Percentiles rank a stretch among this genome's conserved stretches.
Conservation (phyloP, 1,139 yeast species). For the Suhomyces taliae region DNA sequence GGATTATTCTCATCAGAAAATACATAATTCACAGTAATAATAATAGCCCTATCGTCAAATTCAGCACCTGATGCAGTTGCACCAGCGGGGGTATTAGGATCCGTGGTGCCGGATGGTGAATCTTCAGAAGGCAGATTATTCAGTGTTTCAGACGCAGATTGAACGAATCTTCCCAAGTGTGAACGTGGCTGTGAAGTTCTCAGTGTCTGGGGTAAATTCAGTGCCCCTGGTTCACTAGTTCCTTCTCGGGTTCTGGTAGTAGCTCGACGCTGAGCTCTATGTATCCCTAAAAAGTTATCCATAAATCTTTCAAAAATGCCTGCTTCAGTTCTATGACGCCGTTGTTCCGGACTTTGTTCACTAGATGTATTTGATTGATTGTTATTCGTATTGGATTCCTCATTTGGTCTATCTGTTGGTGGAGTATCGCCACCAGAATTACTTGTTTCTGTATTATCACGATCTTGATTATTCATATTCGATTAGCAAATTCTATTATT, state of each 20-base stretch:
- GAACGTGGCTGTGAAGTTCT: not conserved
- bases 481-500: too few relatives aligned
- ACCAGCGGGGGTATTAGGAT: not conserved
- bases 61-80: conserved; percentile 4
- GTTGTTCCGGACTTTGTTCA: not conserved
- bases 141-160: conserved; percentile 1
- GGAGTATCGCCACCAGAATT: not conserved
- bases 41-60: conserved; percentile 27
- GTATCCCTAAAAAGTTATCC: conserved; percentile 16
- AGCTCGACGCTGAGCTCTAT: conserved; percentile 5
- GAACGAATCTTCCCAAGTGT: not conserved
- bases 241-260: not conserved
- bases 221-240: not conserved
- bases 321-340: conserved; percentile 10
- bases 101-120: not conserved
- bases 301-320: conserved; percentile 18
- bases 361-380: not conserved
- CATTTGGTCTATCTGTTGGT: not conserved
- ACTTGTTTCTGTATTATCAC: not conserved
- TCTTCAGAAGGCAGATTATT: not conserved
- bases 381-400: not conserved
- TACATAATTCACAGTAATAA: conserved; percentile 47
- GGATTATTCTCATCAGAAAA: conserved; percentile 47
- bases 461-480: not conserved
- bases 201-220: not conserved